Evolutionary conservation across 441 rosid genomes (phyloP).

Genomic region (Breynia disticha): DNA sequence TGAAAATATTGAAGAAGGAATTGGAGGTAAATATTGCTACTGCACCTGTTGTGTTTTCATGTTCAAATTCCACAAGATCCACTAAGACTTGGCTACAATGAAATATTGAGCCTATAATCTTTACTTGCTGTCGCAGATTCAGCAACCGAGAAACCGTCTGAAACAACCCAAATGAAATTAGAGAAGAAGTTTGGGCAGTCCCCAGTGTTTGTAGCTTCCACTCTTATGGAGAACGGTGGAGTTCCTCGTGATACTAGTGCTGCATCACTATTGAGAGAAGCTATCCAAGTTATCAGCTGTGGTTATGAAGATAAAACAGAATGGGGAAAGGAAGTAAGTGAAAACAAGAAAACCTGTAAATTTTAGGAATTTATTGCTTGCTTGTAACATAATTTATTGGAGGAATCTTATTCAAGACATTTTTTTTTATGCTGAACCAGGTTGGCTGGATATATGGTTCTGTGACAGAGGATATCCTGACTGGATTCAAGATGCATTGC

Average conservation of each 20-base stretch:
- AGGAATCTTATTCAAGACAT: not conserved
- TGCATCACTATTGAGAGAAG: constrained; percentile 59
- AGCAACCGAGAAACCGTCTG: constrained; percentile 33
- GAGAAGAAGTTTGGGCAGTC: constrained; percentile 81
- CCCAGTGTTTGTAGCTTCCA: constrained; percentile 58
- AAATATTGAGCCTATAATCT: not conserved
- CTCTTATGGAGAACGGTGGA: constrained; percentile 61
- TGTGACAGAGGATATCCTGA: constrained; percentile 16
- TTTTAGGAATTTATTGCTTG: constrained; percentile 36
- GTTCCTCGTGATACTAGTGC: constrained; percentile 43
- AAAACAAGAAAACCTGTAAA: not conserved
- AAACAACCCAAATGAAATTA: constrained; percentile 37
- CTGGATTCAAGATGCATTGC: constrained; percentile 22
- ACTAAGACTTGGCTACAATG: not conserved
- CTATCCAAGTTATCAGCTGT: constrained; percentile 79
- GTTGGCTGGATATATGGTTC: constrained; percentile 13
- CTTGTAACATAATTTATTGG: constrained; percentile 35
- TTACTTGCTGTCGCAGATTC: constrained; percentile 22
- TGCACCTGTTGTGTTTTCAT: not conserved
- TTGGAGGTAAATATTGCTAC: constrained; percentile 28
- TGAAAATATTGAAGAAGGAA: constrained; percentile 57
- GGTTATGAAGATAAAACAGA: constrained; percentile 84
- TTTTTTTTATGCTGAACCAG: constrained; percentile 3
- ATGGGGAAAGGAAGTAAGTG: constrained; percentile 82
- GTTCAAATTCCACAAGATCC: not conserved